Conservation (phyloP, 2,329 filamentous ascomycete species). For the Penicillium freii region DNA sequence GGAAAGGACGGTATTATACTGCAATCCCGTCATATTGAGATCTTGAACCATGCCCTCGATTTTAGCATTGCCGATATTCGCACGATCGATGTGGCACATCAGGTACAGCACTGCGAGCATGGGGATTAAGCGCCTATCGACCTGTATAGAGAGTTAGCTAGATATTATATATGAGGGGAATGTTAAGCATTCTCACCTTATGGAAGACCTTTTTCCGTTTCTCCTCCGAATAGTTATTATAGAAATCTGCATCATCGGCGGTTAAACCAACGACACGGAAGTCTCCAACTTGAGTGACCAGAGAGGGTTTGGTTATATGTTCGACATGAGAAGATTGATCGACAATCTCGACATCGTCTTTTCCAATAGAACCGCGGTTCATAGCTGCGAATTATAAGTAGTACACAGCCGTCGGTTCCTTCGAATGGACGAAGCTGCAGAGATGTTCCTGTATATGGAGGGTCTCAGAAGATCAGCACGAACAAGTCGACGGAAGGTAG, state of each 20-base stretch:
- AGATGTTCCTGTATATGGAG: not conserved
- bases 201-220: constrained; percentile 11
- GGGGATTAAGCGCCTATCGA: constrained; percentile 16
- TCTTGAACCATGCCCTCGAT: constrained; percentile 15
- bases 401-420: not conserved
- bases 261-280: constrained; percentile 14
- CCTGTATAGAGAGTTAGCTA: not conserved
- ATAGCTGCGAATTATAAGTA: constrained; percentile 1
- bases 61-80: constrained; percentile 23
- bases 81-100: constrained; percentile 17
- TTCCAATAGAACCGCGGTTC: constrained; percentile 7
- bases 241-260: constrained; percentile 15
- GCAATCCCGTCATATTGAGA: constrained; percentile 13
- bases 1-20: constrained; percentile 19
- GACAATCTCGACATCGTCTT: constrained; percentile 11
- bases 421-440: not conserved
- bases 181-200: constrained; percentile 2
- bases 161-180: not conserved
- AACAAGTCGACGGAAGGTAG: not conserved
- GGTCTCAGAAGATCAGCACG: not conserved
- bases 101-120: constrained; percentile 20
- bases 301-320: constrained; percentile 6
- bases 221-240: constrained; percentile 7
- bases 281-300: not conserved
- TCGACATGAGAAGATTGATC: constrained; percentile 10